These are phyloP conservation scores for Schizochytrium sp. DNA, from an alignment of 108 stramenopile genomes.

Conservation along the genomic window DNA sequence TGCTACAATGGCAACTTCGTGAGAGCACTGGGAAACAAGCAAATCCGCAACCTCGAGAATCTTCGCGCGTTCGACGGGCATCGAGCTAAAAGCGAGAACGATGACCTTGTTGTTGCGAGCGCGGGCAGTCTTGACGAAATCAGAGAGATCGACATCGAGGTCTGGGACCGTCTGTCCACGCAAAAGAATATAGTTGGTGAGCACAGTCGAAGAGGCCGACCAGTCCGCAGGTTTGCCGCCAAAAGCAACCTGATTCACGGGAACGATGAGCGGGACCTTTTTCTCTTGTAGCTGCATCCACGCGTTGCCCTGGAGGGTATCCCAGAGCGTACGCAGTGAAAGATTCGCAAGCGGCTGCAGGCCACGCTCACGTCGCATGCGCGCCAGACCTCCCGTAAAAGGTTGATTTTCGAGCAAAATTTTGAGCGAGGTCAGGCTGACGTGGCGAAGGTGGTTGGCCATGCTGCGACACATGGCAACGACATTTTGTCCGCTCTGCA, in stretches of 20 bases:
- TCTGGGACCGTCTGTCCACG: not conserved
- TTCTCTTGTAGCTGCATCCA: not conserved
- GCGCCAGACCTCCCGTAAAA: not conserved
- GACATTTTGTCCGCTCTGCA: not conserved
- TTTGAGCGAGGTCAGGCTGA: not conserved
- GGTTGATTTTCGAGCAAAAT: not conserved
- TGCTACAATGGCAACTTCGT: not conserved
- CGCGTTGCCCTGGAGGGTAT: not conserved
- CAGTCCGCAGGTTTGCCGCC: not conserved
- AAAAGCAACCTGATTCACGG: not conserved
- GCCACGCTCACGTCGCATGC: not conserved
- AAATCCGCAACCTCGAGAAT: not conserved
- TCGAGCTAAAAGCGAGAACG: not conserved
- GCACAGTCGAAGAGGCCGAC: not conserved
- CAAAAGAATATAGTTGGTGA: not conserved
- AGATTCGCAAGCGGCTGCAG: not conserved
- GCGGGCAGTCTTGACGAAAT: not conserved
- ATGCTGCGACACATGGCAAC: not conserved
- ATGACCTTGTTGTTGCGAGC: not conserved
- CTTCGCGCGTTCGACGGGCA: not conserved
- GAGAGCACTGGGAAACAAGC: not conserved
- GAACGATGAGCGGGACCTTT: conserved; percentile 10
- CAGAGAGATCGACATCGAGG: not conserved
- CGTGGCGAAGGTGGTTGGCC: not conserved
- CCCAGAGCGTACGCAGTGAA: not conserved